phyloP scores from a whole-genome alignment of 2,329 filamentous ascomycete species.

The Colletotrichum trifolii region DNA sequence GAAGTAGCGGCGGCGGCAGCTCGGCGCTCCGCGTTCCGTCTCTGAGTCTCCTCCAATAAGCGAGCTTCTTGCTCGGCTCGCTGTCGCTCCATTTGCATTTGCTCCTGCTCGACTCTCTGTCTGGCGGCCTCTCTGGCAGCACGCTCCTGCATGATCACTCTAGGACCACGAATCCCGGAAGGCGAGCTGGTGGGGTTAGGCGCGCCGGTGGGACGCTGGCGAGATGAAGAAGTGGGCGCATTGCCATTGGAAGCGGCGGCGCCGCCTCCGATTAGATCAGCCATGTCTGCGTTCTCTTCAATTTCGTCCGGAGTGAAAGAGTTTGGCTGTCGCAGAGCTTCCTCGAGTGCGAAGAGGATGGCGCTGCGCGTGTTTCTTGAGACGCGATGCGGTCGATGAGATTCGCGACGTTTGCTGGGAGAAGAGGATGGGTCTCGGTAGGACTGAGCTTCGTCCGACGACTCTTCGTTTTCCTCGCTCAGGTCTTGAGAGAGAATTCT shows the following conservation, averaged over 20 bases:
- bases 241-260: conserved; percentile 67
- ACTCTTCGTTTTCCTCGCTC: conserved; percentile 57
- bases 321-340: conserved; percentile 85
- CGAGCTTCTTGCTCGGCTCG: conserved; percentile 68
- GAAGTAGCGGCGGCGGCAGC: conserved; percentile 60
- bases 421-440: conserved; percentile 41
- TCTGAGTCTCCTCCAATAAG: conserved; percentile 65
- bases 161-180: conserved; percentile 81
- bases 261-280: conserved; percentile 76
- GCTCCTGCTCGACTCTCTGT: conserved; percentile 74
- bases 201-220: conserved; percentile 58
- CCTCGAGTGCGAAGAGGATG: conserved; percentile 91
- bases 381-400: conserved; percentile 68
- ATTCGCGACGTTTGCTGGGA: conserved; percentile 46
- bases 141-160: conserved; percentile 91
- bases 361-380: conserved; percentile 88
- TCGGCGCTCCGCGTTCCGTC: conserved; percentile 70
- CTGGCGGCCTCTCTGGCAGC: conserved; percentile 79
- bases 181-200: conserved; percentile 66
- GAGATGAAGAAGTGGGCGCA: conserved; percentile 48
- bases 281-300: conserved; percentile 94
- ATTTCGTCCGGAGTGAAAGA: conserved; percentile 84
- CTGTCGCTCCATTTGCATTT: conserved; percentile 66
- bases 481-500: conserved; percentile 61
- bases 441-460: conserved; percentile 45